A percentile compares a stretch with the other conserved stretches of the same genome.
Conservation (phyloP, 2,329 filamentous ascomycete genomes). For the Biscogniauxia marginata region DNA sequence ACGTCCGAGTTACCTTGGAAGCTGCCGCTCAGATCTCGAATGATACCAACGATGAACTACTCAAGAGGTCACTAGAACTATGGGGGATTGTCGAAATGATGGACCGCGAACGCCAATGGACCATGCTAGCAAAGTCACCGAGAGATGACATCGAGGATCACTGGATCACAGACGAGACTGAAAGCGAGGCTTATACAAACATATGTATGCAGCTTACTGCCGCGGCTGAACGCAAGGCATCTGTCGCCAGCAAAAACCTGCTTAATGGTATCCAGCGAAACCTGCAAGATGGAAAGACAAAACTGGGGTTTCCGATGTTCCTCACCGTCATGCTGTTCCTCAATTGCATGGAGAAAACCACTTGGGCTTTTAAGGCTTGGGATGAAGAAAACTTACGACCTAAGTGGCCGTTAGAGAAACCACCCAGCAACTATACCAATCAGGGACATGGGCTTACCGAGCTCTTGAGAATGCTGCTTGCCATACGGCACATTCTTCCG, state of each 20-base stretch:
- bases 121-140: constrained; percentile 49
- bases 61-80: constrained; percentile 59
- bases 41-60: constrained; percentile 50
- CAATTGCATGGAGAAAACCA: constrained; percentile 66
- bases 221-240: constrained; percentile 62
- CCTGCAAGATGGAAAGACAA: constrained; percentile 60
- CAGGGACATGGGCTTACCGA: constrained; percentile 60
- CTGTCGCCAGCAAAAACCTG: constrained; percentile 55
- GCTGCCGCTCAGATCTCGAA: constrained; percentile 46
- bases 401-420: constrained; percentile 60
- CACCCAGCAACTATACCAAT: constrained; percentile 55
- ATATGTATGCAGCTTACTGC: constrained; percentile 65
- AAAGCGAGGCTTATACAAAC: constrained; percentile 58
- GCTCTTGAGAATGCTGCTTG: constrained; percentile 59
- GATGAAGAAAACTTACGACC: constrained; percentile 59
- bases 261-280: constrained; percentile 61
- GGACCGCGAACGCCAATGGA: constrained; percentile 63
- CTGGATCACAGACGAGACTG: constrained; percentile 52
- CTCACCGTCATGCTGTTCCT: constrained; percentile 61
- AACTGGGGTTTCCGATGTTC: constrained; percentile 60
- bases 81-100: constrained; percentile 66
- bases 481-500: constrained; percentile 59
- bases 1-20: constrained; percentile 58
- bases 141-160: constrained; percentile 40
- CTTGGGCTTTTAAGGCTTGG: constrained; percentile 68